phyloP scores from a whole-genome alignment of 495 filamentous ascomycete species.

The Hyaloscypha bicolor region DNA sequence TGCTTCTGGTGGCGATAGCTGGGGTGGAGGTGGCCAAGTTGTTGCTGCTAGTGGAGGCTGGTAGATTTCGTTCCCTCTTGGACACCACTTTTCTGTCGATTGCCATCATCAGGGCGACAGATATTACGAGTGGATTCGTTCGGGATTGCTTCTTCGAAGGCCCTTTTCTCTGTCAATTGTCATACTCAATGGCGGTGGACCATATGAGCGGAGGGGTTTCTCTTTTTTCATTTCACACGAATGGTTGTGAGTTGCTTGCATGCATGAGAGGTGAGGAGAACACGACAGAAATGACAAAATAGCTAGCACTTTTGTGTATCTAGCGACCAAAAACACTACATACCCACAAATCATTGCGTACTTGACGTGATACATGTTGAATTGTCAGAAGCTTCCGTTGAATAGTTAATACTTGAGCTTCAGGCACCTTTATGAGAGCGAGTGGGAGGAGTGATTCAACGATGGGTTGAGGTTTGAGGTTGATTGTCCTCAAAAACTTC shows the following conservation, averaged over 20 bases:
- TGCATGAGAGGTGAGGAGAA: not conserved
- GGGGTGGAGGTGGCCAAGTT: not conserved
- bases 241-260: not conserved
- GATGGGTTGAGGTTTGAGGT: no score
- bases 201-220: not conserved
- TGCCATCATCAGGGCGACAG: not conserved
- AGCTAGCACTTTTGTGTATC: not conserved
- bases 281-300: not conserved
- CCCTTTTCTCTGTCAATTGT: not conserved
- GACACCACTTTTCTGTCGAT: slow-evolving; percentile 1
- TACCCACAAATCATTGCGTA: not conserved
- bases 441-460: no score
- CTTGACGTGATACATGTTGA: not conserved
- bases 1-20: not conserved
- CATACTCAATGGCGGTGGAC: not conserved
- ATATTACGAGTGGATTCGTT: not conserved
- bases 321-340: slow-evolving; percentile 1
- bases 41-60: not conserved
- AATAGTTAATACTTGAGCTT: no score
- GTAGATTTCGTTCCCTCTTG: not conserved
- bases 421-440: no score
- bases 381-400: no score
- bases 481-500: no score
- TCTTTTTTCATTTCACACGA: not conserved
- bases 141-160: not conserved